These are phyloP conservation scores for Meredithiella fracta DNA, from an alignment of 2,329 filamentous ascomycete genomes.

Conservation along the genomic window DNA sequence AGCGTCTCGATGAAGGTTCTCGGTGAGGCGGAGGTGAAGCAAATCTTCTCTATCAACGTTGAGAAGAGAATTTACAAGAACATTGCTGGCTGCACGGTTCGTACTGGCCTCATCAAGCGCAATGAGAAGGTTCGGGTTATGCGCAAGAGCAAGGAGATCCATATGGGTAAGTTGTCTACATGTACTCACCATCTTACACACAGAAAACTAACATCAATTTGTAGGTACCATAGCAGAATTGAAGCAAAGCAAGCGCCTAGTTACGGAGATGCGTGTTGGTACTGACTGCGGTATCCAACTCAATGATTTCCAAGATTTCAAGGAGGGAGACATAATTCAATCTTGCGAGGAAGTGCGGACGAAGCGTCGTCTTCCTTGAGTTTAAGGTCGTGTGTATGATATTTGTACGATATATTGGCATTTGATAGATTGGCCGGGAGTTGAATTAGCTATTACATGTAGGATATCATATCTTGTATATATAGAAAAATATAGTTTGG, in stretches of 20 bases:
- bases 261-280: slow-evolving; percentile 76
- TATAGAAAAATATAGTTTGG: neutral
- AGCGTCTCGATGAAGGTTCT: slow-evolving; percentile 52
- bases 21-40: slow-evolving; percentile 74
- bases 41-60: slow-evolving; percentile 70
- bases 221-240: slow-evolving; percentile 63
- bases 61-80: slow-evolving; percentile 53
- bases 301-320: slow-evolving; percentile 59
- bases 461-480: neutral
- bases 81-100: slow-evolving; percentile 75
- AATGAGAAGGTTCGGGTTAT: slow-evolving; percentile 53
- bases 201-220: neutral
- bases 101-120: slow-evolving; percentile 58
- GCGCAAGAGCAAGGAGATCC: slow-evolving; percentile 53
- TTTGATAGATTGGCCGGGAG: neutral
- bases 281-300: slow-evolving; percentile 88
- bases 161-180: slow-evolving; percentile 51
- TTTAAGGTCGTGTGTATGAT: neutral
- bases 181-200: slow-evolving; percentile 12
- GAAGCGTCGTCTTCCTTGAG: slow-evolving; percentile 44
- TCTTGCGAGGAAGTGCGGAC: slow-evolving; percentile 66
- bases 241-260: slow-evolving; percentile 86
- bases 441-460: neutral
- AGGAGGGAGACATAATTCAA: slow-evolving; percentile 73
- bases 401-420: slow-evolving; percentile 6